Conservation (phyloP, 257 asterid genomes). For the Fraxinus excelsior region DNA sequence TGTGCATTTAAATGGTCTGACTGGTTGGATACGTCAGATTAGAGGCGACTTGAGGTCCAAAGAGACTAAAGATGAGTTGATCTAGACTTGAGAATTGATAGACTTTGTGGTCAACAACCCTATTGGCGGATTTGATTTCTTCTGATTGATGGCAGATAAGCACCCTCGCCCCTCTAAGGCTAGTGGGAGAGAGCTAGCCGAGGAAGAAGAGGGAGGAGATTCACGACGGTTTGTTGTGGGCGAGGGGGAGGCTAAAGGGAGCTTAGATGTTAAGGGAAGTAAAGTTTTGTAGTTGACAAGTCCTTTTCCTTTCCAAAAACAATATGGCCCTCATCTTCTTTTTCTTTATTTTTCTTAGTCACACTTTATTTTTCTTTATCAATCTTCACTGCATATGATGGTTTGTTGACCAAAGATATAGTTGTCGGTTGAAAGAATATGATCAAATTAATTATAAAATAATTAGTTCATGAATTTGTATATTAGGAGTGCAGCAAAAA, state of each 20-base stretch:
- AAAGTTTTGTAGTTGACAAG: neutral
- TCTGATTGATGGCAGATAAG: neutral
- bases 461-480: constrained; percentile 36
- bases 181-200: neutral
- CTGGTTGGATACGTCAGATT: neutral
- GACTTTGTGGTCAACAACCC: neutral
- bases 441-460: constrained; percentile 25
- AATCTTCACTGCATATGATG: constrained; percentile 14
- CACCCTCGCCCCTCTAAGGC: neutral
- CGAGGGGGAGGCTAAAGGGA: constrained; percentile 14
- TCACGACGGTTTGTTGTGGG: neutral
- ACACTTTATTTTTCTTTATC: neutral
- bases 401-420: constrained; percentile 45
- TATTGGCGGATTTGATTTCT: neutral
- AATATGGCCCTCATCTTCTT: constrained; percentile 25
- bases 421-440: constrained; percentile 33
- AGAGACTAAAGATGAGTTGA: neutral
- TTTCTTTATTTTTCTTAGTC: constrained; percentile 20
- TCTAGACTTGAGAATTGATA: neutral
- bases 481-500: constrained; percentile 25
- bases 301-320: neutral
- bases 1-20: neutral
- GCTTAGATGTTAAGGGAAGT: constrained; percentile 8
- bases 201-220: neutral
- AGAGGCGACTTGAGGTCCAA: neutral